These are phyloP conservation scores for Monilinia vaccinii-corymbosi DNA, from an alignment of 2,329 filamentous ascomycete species.

Conservation along the genomic window DNA sequence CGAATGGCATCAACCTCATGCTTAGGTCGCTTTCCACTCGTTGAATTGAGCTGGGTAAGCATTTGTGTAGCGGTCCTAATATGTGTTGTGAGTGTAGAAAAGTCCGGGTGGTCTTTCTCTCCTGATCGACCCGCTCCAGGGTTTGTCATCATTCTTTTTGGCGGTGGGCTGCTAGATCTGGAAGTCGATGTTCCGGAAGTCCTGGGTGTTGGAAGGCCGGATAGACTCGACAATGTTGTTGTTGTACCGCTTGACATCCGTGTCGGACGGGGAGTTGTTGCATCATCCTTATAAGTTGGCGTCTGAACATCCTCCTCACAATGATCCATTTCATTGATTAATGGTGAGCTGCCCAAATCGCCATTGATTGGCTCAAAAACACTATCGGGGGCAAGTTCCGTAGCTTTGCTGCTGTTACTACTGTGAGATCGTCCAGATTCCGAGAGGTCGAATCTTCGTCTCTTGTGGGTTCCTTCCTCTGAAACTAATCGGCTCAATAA, in stretches of 20 bases:
- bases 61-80: slow-evolving; percentile 84
- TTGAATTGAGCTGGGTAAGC: slow-evolving; percentile 74
- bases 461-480: slow-evolving; percentile 44
- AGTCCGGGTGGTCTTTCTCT: slow-evolving; percentile 63
- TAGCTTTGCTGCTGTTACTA: slow-evolving; percentile 31
- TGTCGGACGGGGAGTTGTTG: slow-evolving; percentile 33
- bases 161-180: slow-evolving; percentile 57
- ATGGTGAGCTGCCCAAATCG: slow-evolving; percentile 64
- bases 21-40: slow-evolving; percentile 68
- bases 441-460: slow-evolving; percentile 58
- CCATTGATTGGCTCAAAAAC: slow-evolving; percentile 77
- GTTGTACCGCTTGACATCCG: slow-evolving; percentile 52
- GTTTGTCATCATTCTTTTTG: slow-evolving; percentile 51
- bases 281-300: slow-evolving; percentile 24
- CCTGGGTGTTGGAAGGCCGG: slow-evolving; percentile 56
- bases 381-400: slow-evolving; percentile 45
- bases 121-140: slow-evolving; percentile 42
- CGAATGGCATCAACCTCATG: slow-evolving; percentile 76
- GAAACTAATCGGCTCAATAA: slow-evolving; percentile 49
- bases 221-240: slow-evolving; percentile 49
- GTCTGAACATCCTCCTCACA: slow-evolving; percentile 31
- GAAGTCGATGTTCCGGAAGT: slow-evolving; percentile 61
- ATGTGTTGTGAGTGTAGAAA: slow-evolving; percentile 74
- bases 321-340: slow-evolving; percentile 48
- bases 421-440: slow-evolving; percentile 48